Evolutionary conservation across 2,329 filamentous ascomycete genomes (phyloP).

Genomic region (Hirsutella minnesotensis): DNA sequence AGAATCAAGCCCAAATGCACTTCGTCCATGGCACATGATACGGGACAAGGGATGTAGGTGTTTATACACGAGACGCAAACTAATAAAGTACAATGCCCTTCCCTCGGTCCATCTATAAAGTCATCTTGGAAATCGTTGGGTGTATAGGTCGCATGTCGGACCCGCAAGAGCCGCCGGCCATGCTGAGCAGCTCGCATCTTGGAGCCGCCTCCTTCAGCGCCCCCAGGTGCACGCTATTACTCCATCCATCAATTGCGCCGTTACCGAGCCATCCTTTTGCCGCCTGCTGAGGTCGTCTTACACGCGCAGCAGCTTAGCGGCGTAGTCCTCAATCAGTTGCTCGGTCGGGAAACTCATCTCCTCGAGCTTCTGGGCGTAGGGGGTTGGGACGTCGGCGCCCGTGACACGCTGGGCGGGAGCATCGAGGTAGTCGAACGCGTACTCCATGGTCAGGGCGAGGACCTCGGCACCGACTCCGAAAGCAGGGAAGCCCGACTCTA

Average conservation of each 20-base stretch:
- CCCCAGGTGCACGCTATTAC: constrained; percentile 1
- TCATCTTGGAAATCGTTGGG: constrained; percentile 10
- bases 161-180: constrained; percentile 9
- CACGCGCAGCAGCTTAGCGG: constrained; percentile 76
- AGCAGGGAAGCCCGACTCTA: constrained; percentile 93
- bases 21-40: too few species aligned
- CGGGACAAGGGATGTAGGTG: constrained; percentile 13
- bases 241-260: neutral
- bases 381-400: constrained; percentile 92
- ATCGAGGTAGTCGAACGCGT: constrained; percentile 94
- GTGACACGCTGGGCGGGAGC: constrained; percentile 89
- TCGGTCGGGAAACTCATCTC: constrained; percentile 92
- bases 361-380: constrained; percentile 87
- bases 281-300: constrained; percentile 28
- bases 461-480: constrained; percentile 91
- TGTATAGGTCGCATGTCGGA: constrained; percentile 3
- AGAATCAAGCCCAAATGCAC: too few species aligned
- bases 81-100: constrained; percentile 30
- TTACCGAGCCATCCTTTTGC: neutral
- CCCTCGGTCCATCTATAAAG: constrained; percentile 23
- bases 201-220: constrained; percentile 1
- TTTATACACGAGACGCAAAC: constrained; percentile 23
- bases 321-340: constrained; percentile 74
- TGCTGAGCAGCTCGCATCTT: constrained; percentile 4
- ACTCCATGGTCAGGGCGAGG: constrained; percentile 90